These are phyloP conservation scores for Cyclotella atomus DNA, from an alignment of 108 stramenopile genomes.

Conservation along the genomic window DNA sequence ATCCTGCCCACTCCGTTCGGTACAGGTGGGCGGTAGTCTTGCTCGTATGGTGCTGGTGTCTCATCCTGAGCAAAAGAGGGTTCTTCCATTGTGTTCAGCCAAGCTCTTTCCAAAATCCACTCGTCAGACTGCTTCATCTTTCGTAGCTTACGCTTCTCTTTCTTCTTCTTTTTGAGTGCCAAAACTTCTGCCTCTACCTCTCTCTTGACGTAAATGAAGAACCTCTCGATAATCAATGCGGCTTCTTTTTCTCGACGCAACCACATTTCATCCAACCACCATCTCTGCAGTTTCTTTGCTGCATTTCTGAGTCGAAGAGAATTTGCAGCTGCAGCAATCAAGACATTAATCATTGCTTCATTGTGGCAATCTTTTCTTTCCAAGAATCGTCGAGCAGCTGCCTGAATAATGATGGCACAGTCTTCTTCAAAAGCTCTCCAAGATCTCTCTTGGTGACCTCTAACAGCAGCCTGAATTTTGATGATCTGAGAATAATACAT, in stretches of 20 bases:
- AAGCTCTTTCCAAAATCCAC: conserved; percentile 65
- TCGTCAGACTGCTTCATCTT: conserved; percentile 61
- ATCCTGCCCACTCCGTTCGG: background rate
- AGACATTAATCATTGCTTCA: conserved; percentile 40
- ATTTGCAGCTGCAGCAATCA: conserved; percentile 42
- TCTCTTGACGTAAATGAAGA: conserved; percentile 52
- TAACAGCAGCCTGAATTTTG: conserved; percentile 71
- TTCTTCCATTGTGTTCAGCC: conserved; percentile 66
- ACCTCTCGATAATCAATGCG: conserved; percentile 46
- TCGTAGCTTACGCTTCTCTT: conserved; percentile 42
- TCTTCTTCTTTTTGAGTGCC: conserved; percentile 58
- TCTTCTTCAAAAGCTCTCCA: conserved; percentile 55
- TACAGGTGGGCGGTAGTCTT: conserved; percentile 18
- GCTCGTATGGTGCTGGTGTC: conserved; percentile 3
- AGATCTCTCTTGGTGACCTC: conserved; percentile 61
- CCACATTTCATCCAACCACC: conserved; percentile 65
- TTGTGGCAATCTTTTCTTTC: conserved; percentile 45
- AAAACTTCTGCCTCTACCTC: conserved; percentile 51
- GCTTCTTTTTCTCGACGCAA: conserved; percentile 41
- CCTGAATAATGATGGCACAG: conserved; percentile 76
- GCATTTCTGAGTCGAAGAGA: conserved; percentile 67
- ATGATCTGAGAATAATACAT: conserved; percentile 53
- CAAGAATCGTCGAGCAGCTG: conserved; percentile 58
- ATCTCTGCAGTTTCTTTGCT: conserved; percentile 64
- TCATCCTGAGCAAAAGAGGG: conserved; percentile 17